Evolutionary conservation across 1,139 yeast species (phyloP).

Genomic region (Pichia sp.): DNA sequence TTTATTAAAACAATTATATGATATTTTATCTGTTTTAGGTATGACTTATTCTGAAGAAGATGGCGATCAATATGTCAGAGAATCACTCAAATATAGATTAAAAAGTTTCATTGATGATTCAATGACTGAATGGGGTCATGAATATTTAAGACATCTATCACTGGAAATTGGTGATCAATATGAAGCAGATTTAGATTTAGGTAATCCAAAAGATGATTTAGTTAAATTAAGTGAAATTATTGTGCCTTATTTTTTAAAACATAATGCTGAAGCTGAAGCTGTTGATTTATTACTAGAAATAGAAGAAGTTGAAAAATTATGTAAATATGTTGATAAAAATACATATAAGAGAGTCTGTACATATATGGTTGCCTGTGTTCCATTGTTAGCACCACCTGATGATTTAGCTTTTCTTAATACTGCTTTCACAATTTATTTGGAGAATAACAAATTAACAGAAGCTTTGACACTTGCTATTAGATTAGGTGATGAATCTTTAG

Average conservation of each 20-base stretch:
- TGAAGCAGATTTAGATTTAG: conserved; percentile 44
- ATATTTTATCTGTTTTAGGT: conserved; percentile 84
- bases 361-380: conserved; percentile 93
- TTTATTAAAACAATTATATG: conserved; percentile 55
- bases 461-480: conserved; percentile 87
- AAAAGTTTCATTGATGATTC: conserved; percentile 49
- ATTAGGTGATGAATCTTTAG: conserved; percentile 73
- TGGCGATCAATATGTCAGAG: conserved; percentile 50
- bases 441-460: conserved; percentile 77
- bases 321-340: conserved; percentile 77
- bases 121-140: conserved; percentile 94
- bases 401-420: conserved; percentile 81
- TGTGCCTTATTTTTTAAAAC: conserved; percentile 85
- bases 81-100: conserved; percentile 75
- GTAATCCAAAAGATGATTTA: conserved; percentile 30
- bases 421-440: conserved; percentile 80
- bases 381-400: conserved; percentile 92
- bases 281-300: conserved; percentile 87
- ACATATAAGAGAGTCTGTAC: conserved; percentile 86
- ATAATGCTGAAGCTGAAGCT: conserved; percentile 98
- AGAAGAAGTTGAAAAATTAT: conserved; percentile 76
- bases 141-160: conserved; percentile 91
- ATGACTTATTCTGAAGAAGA: conserved; percentile 84
- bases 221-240: conserved; percentile 65
- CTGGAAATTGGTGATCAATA: conserved; percentile 88